These are phyloP conservation scores for Saccharomyces hybrid DNA, from an alignment of 1,139 yeast genomes.

Conservation along the genomic window DNA sequence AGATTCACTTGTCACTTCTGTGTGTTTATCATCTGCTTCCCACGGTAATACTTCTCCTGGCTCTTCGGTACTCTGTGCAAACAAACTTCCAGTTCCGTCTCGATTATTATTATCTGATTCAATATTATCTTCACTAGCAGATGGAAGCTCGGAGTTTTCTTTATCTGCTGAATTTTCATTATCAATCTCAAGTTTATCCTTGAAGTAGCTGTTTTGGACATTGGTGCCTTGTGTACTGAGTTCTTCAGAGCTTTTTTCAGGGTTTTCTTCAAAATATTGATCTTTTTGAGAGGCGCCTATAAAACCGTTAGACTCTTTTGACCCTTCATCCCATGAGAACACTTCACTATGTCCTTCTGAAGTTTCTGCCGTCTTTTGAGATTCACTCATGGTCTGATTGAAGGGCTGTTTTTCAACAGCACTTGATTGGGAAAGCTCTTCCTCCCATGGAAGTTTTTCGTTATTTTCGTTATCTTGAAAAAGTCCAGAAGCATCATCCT, in stretches of 20 bases:
- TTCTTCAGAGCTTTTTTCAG: neutral
- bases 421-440: neutral
- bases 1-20: neutral
- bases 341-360: conserved; percentile 4
- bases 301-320: conserved; percentile 2
- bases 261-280: neutral
- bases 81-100: neutral
- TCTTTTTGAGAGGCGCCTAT: conserved; percentile 2
- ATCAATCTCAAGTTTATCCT: neutral
- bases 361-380: neutral
- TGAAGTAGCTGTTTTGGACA: neutral
- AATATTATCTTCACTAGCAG: neutral
- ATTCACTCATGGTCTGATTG: neutral
- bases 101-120: neutral
- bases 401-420: neutral
- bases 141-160: neutral
- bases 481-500: neutral
- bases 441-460: conserved; percentile 8
- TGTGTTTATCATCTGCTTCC: conserved; percentile 1
- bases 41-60: conserved; percentile 5
- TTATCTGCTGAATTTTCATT: neutral
- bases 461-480: neutral
- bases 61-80: neutral
- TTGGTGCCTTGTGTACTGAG: neutral
- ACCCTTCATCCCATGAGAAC: conserved; percentile 12